These are phyloP conservation scores for Leonotis leonurus DNA, from an alignment of 257 asterid species.

Conservation along the genomic window DNA sequence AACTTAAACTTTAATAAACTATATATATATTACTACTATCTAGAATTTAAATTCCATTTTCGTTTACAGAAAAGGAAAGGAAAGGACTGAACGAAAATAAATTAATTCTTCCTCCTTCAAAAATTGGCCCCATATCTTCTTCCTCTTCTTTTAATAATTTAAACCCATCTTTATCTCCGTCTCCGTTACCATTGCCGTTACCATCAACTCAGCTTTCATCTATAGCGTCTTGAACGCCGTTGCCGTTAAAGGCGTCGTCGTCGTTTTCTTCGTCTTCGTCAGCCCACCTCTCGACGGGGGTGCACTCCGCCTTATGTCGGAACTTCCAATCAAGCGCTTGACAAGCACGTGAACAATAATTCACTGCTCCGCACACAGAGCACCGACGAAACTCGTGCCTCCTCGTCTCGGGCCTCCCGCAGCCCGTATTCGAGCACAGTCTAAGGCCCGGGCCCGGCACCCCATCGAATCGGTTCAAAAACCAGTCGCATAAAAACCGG, in stretches of 20 bases:
- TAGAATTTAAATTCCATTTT: too few relatives aligned
- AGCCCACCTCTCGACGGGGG: slow-evolving; percentile 48
- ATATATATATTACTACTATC: too few relatives aligned
- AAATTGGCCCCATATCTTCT: slow-evolving; percentile 29
- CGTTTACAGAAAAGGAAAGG: too few relatives aligned
- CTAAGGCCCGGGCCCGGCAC: slow-evolving; percentile 60
- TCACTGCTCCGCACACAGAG: slow-evolving; percentile 82
- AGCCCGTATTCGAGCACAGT: slow-evolving; percentile 68
- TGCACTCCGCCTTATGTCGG: slow-evolving; percentile 79
- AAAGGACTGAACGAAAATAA: too few relatives aligned
- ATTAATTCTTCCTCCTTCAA: slow-evolving; percentile 20
- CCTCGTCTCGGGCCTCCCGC: slow-evolving; percentile 89
- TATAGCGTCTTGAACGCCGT: too few relatives aligned
- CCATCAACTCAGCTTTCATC: slow-evolving; percentile 49
- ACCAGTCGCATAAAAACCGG: slow-evolving; percentile 73
- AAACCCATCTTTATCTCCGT: too few relatives aligned
- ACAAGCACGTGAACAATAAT: slow-evolving; percentile 94
- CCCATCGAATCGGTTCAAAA: slow-evolving; percentile 15
- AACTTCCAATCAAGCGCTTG: slow-evolving; percentile 95
- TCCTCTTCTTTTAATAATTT: too few relatives aligned
- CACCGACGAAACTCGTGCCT: slow-evolving; percentile 86
- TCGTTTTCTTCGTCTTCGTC: slow-evolving; percentile 20
- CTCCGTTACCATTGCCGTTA: too few relatives aligned
- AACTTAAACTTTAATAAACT: too few relatives aligned
- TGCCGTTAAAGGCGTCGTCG: slow-evolving; percentile 4